Base-by-base conservation (phyloP, 345 rosid species). In the Brassica incana region DNA sequence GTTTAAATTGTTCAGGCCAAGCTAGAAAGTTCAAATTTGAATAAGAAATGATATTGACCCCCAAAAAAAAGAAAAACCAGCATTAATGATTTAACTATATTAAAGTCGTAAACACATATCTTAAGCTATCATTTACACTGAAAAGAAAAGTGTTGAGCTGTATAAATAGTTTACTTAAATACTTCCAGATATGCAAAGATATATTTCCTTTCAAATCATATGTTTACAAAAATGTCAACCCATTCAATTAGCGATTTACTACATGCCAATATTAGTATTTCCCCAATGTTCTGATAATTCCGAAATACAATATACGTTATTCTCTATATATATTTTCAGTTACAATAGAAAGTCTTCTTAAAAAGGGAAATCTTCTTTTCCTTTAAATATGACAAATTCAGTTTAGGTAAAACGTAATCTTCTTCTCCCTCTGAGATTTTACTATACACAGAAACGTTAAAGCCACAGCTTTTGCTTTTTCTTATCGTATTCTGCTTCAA, bases 391-490 rank as follows among this genome's bases (percentile, higher is more conserved):
- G 33, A 67, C n/a, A 67, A 52, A 72, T 43, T 65, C 14, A n/a
- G 29, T 54, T 65, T 12, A n/a, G 30, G 8, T 33, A 18, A 8
- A 68, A 67, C 18, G 25, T 29, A 33, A 60, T 74, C 40, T 5
- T 50, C 23, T 54, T 50, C 23, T 64, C 38, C 16, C 56, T 52
- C 61, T 36, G 6, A 48, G 76, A 54, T 70, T 54, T 80, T 64
- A 54, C 79, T 38, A 80, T 52, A 14, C 64, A 61, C 43, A 56
- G 35, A 75, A 38, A 3, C 56, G 4, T 60, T 79, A 61, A 50
- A 69, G 72, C 66, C 71, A 74, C 71, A 74, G 1, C 67, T 79
- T 79, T 74, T 79, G 43, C 59, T 48, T 74, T 33, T 45, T 36
- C 5, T 60, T 58, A 38, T 63, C 32, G 15, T 63, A 23, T 63